Evolutionary conservation across 2,329 filamentous ascomycete genomes (phyloP).

Genomic region (Cladosporium austrohemisphaericum): DNA sequence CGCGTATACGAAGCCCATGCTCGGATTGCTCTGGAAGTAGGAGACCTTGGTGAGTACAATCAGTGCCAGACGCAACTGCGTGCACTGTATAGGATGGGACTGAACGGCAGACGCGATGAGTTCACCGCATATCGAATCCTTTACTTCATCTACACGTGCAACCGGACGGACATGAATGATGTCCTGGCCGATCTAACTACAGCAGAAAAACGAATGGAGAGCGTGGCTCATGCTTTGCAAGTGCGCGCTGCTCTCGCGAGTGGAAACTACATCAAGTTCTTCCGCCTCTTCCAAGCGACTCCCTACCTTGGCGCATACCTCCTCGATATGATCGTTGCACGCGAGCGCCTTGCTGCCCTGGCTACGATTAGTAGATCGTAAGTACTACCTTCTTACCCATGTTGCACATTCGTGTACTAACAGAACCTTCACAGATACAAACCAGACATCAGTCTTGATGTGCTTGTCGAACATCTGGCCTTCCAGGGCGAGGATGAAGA

Average conservation of each 20-base stretch:
- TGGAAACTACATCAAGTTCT: constrained; percentile 97
- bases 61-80: constrained; percentile 98
- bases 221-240: constrained; percentile 85
- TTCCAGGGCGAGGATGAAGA: constrained; percentile 66
- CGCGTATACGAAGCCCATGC: constrained; percentile 96
- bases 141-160: constrained; percentile 99
- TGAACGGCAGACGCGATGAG: constrained; percentile 87
- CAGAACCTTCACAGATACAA: constrained; percentile 66
- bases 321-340: constrained; percentile 97
- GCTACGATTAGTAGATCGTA: constrained; percentile 93
- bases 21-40: constrained; percentile 94
- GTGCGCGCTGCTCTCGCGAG: constrained; percentile 88
- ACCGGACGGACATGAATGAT: constrained; percentile 97
- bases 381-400: constrained; percentile 41
- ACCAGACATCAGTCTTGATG: constrained; percentile 80
- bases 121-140: constrained; percentile 99
- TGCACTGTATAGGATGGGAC: constrained; percentile 79
- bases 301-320: constrained; percentile 87
- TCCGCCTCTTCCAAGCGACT: constrained; percentile 89
- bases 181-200: constrained; percentile 96
- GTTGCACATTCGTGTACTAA: constrained; percentile 43
- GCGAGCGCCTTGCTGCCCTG: constrained; percentile 86
- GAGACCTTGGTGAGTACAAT: constrained; percentile 99
- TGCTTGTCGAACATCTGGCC: constrained; percentile 91
- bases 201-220: constrained; percentile 82